Conservation (phyloP, 1,139 yeast species). For the Nakaseomyces kungkrabaensis region DNA sequence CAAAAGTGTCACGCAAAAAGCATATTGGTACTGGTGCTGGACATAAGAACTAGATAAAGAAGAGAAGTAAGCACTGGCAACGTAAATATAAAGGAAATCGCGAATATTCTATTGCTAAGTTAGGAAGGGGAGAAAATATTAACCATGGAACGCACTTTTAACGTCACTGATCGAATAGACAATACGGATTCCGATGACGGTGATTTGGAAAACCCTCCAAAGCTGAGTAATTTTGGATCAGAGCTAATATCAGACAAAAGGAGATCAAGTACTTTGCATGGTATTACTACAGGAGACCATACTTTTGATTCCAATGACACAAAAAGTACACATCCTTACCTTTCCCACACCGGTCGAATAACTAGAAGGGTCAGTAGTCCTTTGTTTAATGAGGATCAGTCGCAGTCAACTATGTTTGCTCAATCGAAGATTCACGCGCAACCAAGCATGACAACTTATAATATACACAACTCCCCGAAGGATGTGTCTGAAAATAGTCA, state of each 20-base stretch:
- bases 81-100: neutral
- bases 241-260: slow-evolving; percentile 18
- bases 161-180: neutral
- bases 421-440: slow-evolving; percentile 8
- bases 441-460: slow-evolving; percentile 19
- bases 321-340: neutral
- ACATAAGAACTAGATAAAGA: no score
- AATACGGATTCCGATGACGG: slow-evolving; percentile 21
- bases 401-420: slow-evolving; percentile 16
- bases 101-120: no score
- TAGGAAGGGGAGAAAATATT: neutral
- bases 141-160: neutral
- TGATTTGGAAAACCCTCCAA: slow-evolving; percentile 22
- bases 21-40: no score
- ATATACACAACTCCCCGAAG: neutral
- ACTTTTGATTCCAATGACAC: neutral
- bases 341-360: slow-evolving; percentile 1
- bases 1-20: no score
- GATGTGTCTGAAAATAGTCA: neutral
- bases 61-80: neutral
- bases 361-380: slow-evolving; percentile 4
- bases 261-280: neutral
- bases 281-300: neutral
- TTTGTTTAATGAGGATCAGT: neutral
- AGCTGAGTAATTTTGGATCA: slow-evolving; percentile 26